These are phyloP conservation scores for Podaxis sp. DNA, from an alignment of 768 basidiomycete species.

Conservation along the genomic window DNA sequence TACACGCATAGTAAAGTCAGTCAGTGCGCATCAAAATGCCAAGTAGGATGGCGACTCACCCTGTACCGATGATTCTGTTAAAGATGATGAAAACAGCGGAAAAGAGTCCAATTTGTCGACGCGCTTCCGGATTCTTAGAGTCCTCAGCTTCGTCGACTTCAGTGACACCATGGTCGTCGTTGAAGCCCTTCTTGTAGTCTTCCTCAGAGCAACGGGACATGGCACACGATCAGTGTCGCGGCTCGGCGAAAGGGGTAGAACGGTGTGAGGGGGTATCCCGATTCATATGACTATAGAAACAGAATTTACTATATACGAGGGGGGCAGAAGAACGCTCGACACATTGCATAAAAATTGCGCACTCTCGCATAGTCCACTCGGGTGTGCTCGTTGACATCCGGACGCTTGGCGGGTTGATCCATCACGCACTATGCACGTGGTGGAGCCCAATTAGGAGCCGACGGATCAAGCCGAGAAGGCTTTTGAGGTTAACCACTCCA, in stretches of 20 bases:
- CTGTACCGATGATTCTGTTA: constrained; percentile 37
- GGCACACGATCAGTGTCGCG: not conserved
- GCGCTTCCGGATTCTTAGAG: not conserved
- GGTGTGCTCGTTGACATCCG: no score
- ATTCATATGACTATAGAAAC: not conserved
- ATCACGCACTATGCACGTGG: not conserved
- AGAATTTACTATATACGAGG: not conserved
- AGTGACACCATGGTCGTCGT: not conserved
- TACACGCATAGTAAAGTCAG: not conserved
- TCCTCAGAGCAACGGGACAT: not conserved
- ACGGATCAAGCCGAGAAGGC: not conserved
- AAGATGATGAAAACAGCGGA: constrained; percentile 36
- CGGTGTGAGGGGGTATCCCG: not conserved
- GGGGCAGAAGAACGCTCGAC: not conserved
- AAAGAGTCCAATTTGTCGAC: constrained; percentile 24
- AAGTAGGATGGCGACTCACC: constrained; percentile 35
- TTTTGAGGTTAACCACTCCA: not conserved
- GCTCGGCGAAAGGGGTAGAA: not conserved
- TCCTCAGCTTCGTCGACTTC: not conserved
- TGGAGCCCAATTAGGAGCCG: not conserved
- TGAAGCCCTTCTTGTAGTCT: not conserved
- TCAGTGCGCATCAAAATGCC: not conserved
- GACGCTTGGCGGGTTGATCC: no score
- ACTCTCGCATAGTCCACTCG: not conserved
- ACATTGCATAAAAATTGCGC: not conserved